phyloP scores from a whole-genome alignment of 495 filamentous ascomycete genomes.

The Corynascus novoguineensis region DNA sequence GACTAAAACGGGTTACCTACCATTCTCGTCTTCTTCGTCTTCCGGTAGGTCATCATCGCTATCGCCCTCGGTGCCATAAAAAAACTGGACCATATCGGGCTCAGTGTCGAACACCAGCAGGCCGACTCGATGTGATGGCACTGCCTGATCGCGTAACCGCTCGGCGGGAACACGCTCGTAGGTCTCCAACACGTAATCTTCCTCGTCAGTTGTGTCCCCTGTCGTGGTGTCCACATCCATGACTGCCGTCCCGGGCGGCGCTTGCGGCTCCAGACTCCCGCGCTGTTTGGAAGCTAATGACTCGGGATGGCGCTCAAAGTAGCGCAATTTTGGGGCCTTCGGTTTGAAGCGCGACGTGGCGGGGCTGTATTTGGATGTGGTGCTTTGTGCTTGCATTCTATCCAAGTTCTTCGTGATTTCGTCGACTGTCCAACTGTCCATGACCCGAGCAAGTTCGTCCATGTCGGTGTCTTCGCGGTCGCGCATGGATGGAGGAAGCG shows the following conservation, averaged over 20 bases:
- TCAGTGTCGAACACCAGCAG: slow-evolving; percentile 49
- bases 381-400: slow-evolving; percentile 30
- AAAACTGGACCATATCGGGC: slow-evolving; percentile 45
- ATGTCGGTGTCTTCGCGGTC: slow-evolving; percentile 35
- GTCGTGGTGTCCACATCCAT: slow-evolving; percentile 25
- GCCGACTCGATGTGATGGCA: slow-evolving; percentile 39
- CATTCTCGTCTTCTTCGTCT: slow-evolving; percentile 54
- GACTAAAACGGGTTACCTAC: slow-evolving; percentile 26
- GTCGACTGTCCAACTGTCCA: slow-evolving; percentile 46
- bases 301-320: slow-evolving; percentile 47
- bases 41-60: slow-evolving; percentile 44
- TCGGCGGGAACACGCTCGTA: slow-evolving; percentile 49
- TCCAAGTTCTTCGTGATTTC: slow-evolving; percentile 44
- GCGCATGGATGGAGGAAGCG: slow-evolving; percentile 37
- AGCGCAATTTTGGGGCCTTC: slow-evolving; percentile 42
- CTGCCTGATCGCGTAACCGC: slow-evolving; percentile 34
- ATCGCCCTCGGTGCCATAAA: slow-evolving; percentile 43
- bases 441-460: slow-evolving; percentile 42
- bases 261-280: slow-evolving; percentile 1
- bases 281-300: slow-evolving; percentile 13
- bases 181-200: slow-evolving; percentile 49
- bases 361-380: slow-evolving; percentile 18
- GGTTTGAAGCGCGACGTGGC: slow-evolving; percentile 37
- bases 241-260: not conserved
- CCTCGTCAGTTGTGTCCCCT: slow-evolving; percentile 37